Base-by-base conservation (phyloP, 129 eudicot genomes). In the carrot (Daucus carota) region DNA sequence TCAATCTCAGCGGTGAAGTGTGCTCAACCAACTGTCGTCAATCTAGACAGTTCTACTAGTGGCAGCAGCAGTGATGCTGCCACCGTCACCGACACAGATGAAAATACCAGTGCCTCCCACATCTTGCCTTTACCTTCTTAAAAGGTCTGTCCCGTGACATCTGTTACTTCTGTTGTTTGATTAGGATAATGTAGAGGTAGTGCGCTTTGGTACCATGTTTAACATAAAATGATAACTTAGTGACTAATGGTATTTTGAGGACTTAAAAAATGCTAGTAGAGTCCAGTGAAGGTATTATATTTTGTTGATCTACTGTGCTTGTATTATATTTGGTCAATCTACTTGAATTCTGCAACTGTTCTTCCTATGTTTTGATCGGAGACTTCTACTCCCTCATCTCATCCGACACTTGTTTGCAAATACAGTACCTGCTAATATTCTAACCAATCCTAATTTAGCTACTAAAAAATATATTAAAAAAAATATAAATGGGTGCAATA, bases 61-160 rank as follows among this genome's bases (percentile, higher is more conserved):
- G 70, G 80, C 65, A 73, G 85, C 70, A 29, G 70, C 74, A 80
- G 77, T 62, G 85, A 84, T 44, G 82, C 86, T 82, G 80, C 85
- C 54, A 77, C 90, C 36, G 57, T 81, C 76, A 52, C 80, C 0
- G 84, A 80, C 74, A 52, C 78, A 6, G 84, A 80, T 47, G 83
- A 83, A 50, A 72, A 71, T 45, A 62, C 47, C 41, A 63, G 80
- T 60, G 16, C 47, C 72, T 75, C 77, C n/a, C 70, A 45, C 42
- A 10, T 14, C 16, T 48, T 38, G 48, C 22, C 76, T 73, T 70
- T 33, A 18, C 60, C 77, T 29, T 62, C 67, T 18, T 79, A 45
- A 72, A 15, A n/a, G 74, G 74, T 13, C 3, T 14, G 32, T 38
- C 31, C 11, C 50, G 1, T 16, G 14, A 70, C 28, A 36, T 70